phyloP scores from a whole-genome alignment of 2,329 filamentous ascomycete species.

The Fusarium miscanthi region DNA sequence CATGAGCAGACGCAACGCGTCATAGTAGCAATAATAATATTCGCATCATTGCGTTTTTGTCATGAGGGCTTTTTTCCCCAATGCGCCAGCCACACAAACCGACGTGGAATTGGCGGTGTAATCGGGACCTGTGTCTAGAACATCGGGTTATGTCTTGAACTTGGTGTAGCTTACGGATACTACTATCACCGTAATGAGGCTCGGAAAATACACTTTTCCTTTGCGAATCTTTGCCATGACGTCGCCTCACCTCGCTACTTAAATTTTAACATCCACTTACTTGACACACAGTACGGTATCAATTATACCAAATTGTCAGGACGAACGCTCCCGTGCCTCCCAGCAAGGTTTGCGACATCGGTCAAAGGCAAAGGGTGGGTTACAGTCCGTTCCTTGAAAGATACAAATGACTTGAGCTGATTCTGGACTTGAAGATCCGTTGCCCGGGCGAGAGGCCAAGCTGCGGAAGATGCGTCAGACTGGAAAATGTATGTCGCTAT shows the following conservation, averaged over 20 bases:
- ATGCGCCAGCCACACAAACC: no score
- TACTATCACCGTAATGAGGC: neutral
- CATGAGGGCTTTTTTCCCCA: no score
- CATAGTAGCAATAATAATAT: no score
- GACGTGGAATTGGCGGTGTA: no score
- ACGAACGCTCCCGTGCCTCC: slow-evolving; percentile 2
- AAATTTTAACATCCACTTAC: neutral
- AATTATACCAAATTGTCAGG: neutral
- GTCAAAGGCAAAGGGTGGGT: slow-evolving; percentile 28
- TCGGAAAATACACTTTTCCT: neutral
- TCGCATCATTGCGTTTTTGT: no score
- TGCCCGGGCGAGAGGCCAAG: slow-evolving; percentile 29
- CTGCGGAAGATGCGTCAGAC: slow-evolving; percentile 26
- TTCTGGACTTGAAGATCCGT: slow-evolving; percentile 15
- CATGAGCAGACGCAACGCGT: no score
- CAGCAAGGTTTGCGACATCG: slow-evolving; percentile 22
- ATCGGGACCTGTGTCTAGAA: no score
- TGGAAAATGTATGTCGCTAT: slow-evolving; percentile 14
- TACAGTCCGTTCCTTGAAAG: accelerated
- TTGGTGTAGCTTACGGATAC: neutral
- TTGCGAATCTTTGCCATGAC: neutral
- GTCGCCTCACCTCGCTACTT: neutral
- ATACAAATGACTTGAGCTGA: neutral
- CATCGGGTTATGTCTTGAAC: neutral
- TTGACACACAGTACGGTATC: no score